These are phyloP conservation scores for Eucalyptus shirleyi DNA, from an alignment of 345 rosid species.

Conservation along the genomic window DNA sequence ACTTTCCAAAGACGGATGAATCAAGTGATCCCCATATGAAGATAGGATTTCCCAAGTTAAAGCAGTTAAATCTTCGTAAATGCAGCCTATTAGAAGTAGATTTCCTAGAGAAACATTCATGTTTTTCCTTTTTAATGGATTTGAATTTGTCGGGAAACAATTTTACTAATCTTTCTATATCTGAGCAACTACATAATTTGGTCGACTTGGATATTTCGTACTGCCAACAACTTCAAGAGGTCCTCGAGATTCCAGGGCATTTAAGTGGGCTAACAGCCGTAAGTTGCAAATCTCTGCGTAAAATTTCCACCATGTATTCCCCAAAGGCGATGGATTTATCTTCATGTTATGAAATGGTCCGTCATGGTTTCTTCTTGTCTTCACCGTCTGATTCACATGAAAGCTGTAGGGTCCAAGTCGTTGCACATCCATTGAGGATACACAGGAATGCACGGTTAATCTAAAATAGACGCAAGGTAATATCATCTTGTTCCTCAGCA, in stretches of 20 bases:
- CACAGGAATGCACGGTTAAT: no score
- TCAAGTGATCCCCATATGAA: neutral
- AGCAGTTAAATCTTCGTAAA: accelerated
- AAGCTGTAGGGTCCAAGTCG: no score
- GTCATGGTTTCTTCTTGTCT: no score
- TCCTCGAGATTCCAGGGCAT: neutral
- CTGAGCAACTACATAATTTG: neutral
- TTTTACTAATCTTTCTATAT: neutral
- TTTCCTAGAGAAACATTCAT: neutral
- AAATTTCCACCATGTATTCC: no score
- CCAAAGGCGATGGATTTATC: accelerated
- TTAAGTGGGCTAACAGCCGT: accelerated
- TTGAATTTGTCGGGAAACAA: neutral
- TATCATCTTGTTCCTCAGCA: no score
- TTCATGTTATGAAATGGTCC: no score
- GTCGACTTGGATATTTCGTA: no score
- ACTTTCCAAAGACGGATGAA: neutral
- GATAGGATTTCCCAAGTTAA: neutral
- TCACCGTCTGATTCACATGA: no score
- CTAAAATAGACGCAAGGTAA: no score
- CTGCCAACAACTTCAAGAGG: neutral
- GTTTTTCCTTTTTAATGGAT: accelerated
- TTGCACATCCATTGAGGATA: no score
- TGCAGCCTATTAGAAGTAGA: neutral
- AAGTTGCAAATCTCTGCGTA: no score